Evolutionary conservation across 2,329 filamentous ascomycete genomes (phyloP).

Genomic region (Tolypocladium sp.): DNA sequence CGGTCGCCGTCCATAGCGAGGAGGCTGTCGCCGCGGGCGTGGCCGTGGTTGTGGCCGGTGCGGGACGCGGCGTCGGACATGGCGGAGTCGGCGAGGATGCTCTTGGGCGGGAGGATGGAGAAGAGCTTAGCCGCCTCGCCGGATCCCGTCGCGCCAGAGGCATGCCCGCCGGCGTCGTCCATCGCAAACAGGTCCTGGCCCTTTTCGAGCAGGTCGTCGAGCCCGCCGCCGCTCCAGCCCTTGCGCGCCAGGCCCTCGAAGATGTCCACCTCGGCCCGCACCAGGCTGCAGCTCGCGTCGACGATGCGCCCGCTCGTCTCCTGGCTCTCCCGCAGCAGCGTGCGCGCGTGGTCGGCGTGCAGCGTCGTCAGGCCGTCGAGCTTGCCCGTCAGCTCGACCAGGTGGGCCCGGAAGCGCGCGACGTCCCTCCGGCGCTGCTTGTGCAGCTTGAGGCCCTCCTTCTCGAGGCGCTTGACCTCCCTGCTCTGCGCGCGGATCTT

Average conservation of each 20-base stretch:
- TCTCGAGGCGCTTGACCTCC: constrained; percentile 56
- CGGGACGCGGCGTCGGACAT: constrained; percentile 21
- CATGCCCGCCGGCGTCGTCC: constrained; percentile 23
- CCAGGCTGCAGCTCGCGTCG: constrained; percentile 55
- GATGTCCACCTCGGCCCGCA: constrained; percentile 61
- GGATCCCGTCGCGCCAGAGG: constrained; percentile 18
- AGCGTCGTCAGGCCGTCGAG: constrained; percentile 54
- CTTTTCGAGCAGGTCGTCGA: constrained; percentile 57
- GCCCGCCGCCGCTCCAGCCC: constrained; percentile 57
- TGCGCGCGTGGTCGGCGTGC: constrained; percentile 51
- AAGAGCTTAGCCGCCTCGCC: constrained; percentile 42
- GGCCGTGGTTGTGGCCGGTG: constrained; percentile 6
- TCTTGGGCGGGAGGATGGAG: constrained; percentile 54
- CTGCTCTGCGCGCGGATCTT: constrained; percentile 43
- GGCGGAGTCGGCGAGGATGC: constrained; percentile 46
- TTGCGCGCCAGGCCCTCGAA: constrained; percentile 59
- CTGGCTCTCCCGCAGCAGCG: constrained; percentile 53
- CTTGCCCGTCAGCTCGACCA: constrained; percentile 53
- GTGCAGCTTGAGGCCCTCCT: constrained; percentile 55
- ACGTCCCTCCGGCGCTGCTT: constrained; percentile 52
- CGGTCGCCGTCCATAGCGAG: constrained; percentile 36
- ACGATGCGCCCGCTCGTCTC: constrained; percentile 54
- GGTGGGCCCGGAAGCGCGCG: constrained; percentile 50
- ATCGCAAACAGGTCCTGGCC: constrained; percentile 52
- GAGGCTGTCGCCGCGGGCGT: constrained; percentile 45